Evolutionary conservation across 2,329 filamentous ascomycete genomes (phyloP).

Genomic region (Cucurbitaria berberidis): DNA sequence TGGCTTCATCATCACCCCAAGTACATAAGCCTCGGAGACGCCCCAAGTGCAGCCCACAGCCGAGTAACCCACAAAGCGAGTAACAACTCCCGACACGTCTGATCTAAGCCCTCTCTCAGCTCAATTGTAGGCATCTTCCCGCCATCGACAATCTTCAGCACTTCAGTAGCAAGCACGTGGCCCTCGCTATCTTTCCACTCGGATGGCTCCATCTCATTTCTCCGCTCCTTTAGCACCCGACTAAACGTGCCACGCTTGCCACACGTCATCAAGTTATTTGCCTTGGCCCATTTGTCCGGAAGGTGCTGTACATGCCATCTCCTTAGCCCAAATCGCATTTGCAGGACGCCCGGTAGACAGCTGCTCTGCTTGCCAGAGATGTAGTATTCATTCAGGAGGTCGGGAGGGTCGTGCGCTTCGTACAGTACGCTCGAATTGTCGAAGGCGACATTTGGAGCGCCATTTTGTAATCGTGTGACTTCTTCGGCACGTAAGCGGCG

Average conservation of each 20-base stretch:
- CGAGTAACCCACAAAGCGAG: conserved; percentile 30
- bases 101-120: conserved; percentile 23
- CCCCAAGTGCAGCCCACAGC: conserved; percentile 34
- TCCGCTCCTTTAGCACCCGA: conserved; percentile 16
- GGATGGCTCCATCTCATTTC: conserved; percentile 21
- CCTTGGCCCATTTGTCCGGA: conserved; percentile 12
- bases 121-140: conserved; percentile 33
- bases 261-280: conserved; percentile 25
- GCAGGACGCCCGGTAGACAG: conserved; percentile 25
- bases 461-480: conserved; percentile 18
- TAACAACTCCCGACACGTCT: conserved; percentile 33
- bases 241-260: conserved; percentile 25
- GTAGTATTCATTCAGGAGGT: conserved; percentile 29
- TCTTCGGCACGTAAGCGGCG: conserved; percentile 28
- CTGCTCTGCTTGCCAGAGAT: conserved; percentile 19
- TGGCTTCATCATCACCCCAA: background rate
- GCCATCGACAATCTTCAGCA: conserved; percentile 16
- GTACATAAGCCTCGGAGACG: conserved; percentile 9
- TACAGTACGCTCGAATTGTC: conserved; percentile 25
- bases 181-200: conserved; percentile 33
- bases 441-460: conserved; percentile 25
- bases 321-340: conserved; percentile 23
- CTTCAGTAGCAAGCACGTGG: conserved; percentile 27
- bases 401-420: conserved; percentile 34
- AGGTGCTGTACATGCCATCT: conserved; percentile 29